A percentile compares a stretch with the other conserved stretches of the same genome.
Evolutionary conservation across 108 stramenopile species (phyloP).

Genomic region (Stephanodiscus minutulus): DNA sequence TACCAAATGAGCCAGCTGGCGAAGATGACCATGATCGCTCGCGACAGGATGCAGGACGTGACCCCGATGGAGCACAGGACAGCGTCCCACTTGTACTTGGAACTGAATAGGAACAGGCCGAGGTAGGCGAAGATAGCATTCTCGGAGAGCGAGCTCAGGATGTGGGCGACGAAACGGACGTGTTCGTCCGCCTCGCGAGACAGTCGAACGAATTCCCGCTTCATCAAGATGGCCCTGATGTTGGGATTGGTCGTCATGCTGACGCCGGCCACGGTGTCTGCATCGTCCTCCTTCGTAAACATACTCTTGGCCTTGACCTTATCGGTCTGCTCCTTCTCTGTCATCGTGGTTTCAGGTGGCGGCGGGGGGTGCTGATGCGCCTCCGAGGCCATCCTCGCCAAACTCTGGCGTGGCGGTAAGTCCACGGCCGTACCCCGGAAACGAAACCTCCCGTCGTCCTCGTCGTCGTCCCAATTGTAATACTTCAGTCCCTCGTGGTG

Average conservation of each 20-base stretch:
- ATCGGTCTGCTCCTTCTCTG: not conserved
- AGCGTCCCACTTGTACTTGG: slow-evolving; percentile 68
- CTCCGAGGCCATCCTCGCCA: slow-evolving; percentile 6
- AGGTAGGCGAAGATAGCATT: slow-evolving; percentile 90
- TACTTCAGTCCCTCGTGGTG: slow-evolving; percentile 14
- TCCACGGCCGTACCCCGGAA: slow-evolving; percentile 44
- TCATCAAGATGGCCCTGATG: slow-evolving; percentile 40
- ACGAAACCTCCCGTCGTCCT: slow-evolving; percentile 19
- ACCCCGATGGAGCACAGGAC: slow-evolving; percentile 64
- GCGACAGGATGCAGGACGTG: slow-evolving; percentile 62
- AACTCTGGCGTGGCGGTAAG: slow-evolving; percentile 21
- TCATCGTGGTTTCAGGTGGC: not conserved
- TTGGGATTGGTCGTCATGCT: slow-evolving; percentile 32
- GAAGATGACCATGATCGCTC: slow-evolving; percentile 73
- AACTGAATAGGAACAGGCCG: slow-evolving; percentile 83
- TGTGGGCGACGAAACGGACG: slow-evolving; percentile 83
- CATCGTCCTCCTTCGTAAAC: slow-evolving; percentile 15
- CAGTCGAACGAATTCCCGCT: slow-evolving; percentile 43
- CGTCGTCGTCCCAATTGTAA: slow-evolving; percentile 43
- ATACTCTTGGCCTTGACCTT: not conserved
- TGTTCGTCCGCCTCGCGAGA: slow-evolving; percentile 64
- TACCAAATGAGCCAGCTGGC: slow-evolving; percentile 56
- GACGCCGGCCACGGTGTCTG: slow-evolving; percentile 10
- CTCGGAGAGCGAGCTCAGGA: slow-evolving; percentile 72
- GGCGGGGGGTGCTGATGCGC: not conserved